Evolutionary conservation across 2,329 filamentous ascomycete species (phyloP).

Genomic region (Sclerotinia nivalis): DNA sequence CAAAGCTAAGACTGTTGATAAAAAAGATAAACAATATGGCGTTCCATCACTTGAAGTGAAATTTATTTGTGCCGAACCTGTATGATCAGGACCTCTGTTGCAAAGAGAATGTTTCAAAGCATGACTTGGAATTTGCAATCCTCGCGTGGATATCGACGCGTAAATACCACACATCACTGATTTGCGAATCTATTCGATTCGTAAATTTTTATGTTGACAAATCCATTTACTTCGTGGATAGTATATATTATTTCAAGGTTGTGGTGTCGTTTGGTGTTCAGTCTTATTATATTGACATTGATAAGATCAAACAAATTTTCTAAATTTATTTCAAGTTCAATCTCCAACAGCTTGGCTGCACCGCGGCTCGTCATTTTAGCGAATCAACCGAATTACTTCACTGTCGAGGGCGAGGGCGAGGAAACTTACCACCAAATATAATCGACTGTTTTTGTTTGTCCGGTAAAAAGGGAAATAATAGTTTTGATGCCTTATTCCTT

Average conservation of each 20-base stretch:
- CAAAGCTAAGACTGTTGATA: conserved; percentile 88
- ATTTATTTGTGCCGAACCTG: conserved; percentile 47
- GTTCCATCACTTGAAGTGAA: conserved; percentile 36
- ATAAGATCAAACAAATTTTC: neutral
- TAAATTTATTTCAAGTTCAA: conserved; percentile 10
- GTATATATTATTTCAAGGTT: neutral
- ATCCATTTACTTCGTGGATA: conserved; percentile 5
- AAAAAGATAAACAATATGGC: conserved; percentile 58
- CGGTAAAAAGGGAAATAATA: neutral
- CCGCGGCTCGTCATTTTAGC: conserved; percentile 20
- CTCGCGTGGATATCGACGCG: conserved; percentile 48
- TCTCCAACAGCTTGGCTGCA: conserved; percentile 1
- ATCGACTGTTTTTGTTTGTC: neutral
- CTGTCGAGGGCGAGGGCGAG: neutral
- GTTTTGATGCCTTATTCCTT: neutral
- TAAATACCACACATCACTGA: conserved; percentile 62
- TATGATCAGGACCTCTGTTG: conserved; percentile 62
- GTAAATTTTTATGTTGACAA: neutral
- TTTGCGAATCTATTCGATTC: neutral
- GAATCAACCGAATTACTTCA: conserved; percentile 22
- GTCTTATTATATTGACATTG: neutral
- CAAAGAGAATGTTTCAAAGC: conserved; percentile 50
- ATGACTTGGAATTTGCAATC: conserved; percentile 39
- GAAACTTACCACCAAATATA: conserved; percentile 9
- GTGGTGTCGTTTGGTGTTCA: conserved; percentile 7